Base-by-base conservation (phyloP, 352 stramenopile species). In the Pythium phragmitis region DNA sequence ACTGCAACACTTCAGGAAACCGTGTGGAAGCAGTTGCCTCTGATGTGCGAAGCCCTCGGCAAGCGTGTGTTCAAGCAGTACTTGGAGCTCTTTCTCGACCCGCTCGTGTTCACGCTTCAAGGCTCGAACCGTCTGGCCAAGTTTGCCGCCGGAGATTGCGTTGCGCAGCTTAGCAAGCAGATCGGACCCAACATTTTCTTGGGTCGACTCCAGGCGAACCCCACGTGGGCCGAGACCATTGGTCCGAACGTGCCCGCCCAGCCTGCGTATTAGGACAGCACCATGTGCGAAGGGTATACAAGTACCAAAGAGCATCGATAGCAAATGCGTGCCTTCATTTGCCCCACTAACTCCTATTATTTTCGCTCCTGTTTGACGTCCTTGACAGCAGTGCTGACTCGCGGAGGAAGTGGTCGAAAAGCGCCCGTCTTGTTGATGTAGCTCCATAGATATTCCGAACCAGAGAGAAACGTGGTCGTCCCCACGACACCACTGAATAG, bases 61-160 rank as follows among this genome's bases (percentile, higher is more conserved):
- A 96, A 96, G 76, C 80, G 86, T 46, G 63, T 80, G 21, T 94
- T 94, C 65, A 96, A 96, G 77, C 80, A 84, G 33, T 80, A 92
- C 53, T 59, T 96, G 4, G 87, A 96, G 63, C 63, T 91, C 7
- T 92, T 94, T 58, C 85, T 96, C n/a, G 85, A 94, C 57, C 85
- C 85, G 6, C 62, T 94, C 41, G 80, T 88, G 45, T 91, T 94
- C 67, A 94, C 85, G 34, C 65, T 94, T 2, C 80, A 91, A 56
- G 85, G 82, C 50, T 80, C 81, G 8, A 76, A 82, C 59, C 84
- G 85, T 34, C 67, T 94, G 8, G 84, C 87, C 0, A 76, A 66
- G 23, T 92, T 88, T n/a, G 85, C 85, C 0, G 86, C 85, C 4
- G 78, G 75, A 8, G 85, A 96, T 50, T 93, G 87, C 39, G 80